A percentile compares a stretch with the other conserved stretches of the same genome.
Evolutionary conservation across 768 basidiomycete genomes (phyloP).

Genomic region (Lyophyllum atratum): DNA sequence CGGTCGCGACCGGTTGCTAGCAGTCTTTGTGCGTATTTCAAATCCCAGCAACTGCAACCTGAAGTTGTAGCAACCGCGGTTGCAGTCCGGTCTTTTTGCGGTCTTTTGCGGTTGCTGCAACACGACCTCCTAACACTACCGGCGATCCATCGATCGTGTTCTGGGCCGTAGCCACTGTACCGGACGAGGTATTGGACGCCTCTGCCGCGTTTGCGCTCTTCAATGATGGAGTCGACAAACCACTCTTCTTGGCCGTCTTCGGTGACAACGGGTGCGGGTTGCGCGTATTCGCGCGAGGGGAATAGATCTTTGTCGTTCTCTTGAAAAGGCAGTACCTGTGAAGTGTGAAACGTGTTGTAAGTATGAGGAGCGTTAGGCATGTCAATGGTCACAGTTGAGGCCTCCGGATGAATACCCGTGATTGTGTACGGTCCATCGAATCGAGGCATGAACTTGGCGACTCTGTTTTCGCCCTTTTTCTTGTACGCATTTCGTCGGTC

Average conservation of each 20-base stretch:
- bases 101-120: too few relatives aligned
- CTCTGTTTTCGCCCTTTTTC: slow-evolving; percentile 14
- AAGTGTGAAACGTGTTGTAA: neutral
- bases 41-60: too few relatives aligned
- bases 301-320: neutral
- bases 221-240: neutral
- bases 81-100: too few relatives aligned
- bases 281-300: neutral
- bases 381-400: neutral
- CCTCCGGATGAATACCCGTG: neutral
- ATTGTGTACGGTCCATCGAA: slow-evolving; percentile 4
- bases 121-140: too few relatives aligned
- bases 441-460: slow-evolving; percentile 15
- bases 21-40: too few relatives aligned
- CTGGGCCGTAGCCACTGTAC: neutral
- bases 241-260: neutral
- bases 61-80: too few relatives aligned
- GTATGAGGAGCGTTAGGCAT: neutral
- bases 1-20: too few relatives aligned
- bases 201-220: neutral
- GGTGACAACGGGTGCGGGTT: neutral
- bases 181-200: neutral
- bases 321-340: neutral
- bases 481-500: slow-evolving; percentile 24
- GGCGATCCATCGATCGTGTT: neutral